Conservation (phyloP, 257 asterid genomes). For the Nicotiana tabacum region DNA sequence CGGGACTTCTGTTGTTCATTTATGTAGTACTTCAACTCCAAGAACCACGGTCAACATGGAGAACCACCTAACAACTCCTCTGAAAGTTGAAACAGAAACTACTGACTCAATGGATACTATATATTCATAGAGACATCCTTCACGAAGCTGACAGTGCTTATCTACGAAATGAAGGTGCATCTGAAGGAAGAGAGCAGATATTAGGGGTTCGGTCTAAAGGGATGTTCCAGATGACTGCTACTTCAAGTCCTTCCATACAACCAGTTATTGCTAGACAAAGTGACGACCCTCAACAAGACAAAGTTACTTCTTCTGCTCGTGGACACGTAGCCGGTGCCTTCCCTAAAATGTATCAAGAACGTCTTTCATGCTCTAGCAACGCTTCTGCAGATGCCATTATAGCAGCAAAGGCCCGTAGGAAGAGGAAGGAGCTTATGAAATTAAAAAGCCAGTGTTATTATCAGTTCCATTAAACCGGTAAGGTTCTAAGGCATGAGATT, state of each 20-base stretch:
- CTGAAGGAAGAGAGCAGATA: slow-evolving; percentile 14
- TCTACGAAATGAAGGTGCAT: slow-evolving; percentile 8
- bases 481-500: neutral
- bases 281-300: neutral
- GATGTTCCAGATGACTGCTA: neutral
- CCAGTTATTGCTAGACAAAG: slow-evolving; percentile 2
- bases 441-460: slow-evolving; percentile 22
- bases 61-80: neutral
- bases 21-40: slow-evolving; percentile 19
- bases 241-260: neutral
- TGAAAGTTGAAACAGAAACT: slow-evolving; percentile 11
- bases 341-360: neutral
- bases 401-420: slow-evolving; percentile 50
- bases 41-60: slow-evolving; percentile 11
- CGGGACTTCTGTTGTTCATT: neutral
- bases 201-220: slow-evolving; percentile 2
- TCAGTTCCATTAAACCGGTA: neutral
- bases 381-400: slow-evolving; percentile 16
- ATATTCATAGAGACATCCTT: neutral
- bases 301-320: slow-evolving; percentile 13
- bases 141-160: slow-evolving; percentile 10
- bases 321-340: neutral
- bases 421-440: slow-evolving; percentile 57
- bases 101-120: neutral
- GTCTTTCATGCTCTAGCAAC: neutral